These are phyloP conservation scores for Plasmodium adleri DNA, from an alignment of 169 alveolate genomes.

Conservation along the genomic window DNA sequence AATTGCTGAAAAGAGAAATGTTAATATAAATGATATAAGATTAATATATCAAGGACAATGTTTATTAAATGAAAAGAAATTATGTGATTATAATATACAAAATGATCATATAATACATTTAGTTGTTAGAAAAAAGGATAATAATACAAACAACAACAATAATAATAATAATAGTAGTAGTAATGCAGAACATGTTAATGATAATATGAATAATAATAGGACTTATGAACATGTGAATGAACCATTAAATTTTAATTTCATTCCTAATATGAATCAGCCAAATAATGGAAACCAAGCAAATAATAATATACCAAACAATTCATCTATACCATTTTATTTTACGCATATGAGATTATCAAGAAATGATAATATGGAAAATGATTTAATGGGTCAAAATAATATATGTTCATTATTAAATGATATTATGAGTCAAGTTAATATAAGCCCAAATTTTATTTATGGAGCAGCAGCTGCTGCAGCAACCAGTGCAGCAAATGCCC, in stretches of 20 bases:
- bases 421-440: conserved; percentile 66
- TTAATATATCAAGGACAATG: conserved; percentile 73
- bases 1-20: conserved; percentile 46
- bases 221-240: conserved; percentile 1
- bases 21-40: conserved; percentile 47
- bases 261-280: conserved; percentile 4
- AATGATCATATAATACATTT: conserved; percentile 68
- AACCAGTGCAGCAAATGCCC: conserved; percentile 34
- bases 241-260: conserved; percentile 23
- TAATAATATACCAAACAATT: neutral
- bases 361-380: conserved; percentile 59
- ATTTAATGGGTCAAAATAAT: conserved; percentile 54
- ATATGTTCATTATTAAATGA: conserved; percentile 51
- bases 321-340: conserved; percentile 42
- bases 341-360: conserved; percentile 72
- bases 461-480: conserved; percentile 55
- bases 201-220: conserved; percentile 4
- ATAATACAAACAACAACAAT: conserved; percentile 5
- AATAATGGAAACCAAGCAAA: conserved; percentile 11
- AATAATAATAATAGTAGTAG: conserved; percentile 1
- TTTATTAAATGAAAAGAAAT: conserved; percentile 36
- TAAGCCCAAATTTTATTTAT: conserved; percentile 45
- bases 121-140: conserved; percentile 68
- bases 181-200: conserved; percentile 1
- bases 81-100: conserved; percentile 62